Conservation (phyloP, 106 monocot species). For the Agapanthus africanus region DNA sequence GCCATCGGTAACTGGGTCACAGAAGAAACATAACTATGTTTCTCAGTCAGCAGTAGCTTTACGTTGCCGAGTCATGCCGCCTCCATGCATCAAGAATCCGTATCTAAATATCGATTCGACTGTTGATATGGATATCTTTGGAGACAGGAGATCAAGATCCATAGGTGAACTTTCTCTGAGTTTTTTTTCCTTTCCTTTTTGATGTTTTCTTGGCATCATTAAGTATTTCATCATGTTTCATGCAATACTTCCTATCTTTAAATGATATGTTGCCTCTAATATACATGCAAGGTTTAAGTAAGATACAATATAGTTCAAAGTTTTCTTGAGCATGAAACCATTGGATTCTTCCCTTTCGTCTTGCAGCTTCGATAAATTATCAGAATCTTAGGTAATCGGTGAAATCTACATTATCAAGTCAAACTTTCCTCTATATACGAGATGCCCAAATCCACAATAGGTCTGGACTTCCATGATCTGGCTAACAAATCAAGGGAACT, state of each 20-base stretch:
- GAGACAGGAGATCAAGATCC: conserved; percentile 47
- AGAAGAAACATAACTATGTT: conserved; percentile 60
- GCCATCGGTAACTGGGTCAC: conserved; percentile 9
- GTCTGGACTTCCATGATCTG: no score
- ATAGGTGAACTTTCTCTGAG: conserved; percentile 29
- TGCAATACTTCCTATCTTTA: neutral
- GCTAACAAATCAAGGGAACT: no score
- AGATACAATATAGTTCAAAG: neutral
- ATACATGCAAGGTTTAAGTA: neutral
- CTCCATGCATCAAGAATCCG: conserved; percentile 94
- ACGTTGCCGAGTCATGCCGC: conserved; percentile 85
- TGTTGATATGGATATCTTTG: conserved; percentile 44
- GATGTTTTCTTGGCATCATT: conserved; percentile 14
- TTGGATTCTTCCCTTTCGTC: no score
- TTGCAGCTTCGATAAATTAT: no score
- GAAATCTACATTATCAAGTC: no score
- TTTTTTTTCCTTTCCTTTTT: neutral
- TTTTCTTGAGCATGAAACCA: neutral
- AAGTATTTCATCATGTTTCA: neutral
- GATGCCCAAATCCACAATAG: no score
- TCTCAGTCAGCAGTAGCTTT: conserved; percentile 82
- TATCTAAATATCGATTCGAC: conserved; percentile 38
- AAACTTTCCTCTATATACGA: no score
- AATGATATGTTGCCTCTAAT: neutral
- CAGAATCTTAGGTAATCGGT: no score